Conservation (phyloP, 306 rosid species). For the Datisca glomerata region DNA sequence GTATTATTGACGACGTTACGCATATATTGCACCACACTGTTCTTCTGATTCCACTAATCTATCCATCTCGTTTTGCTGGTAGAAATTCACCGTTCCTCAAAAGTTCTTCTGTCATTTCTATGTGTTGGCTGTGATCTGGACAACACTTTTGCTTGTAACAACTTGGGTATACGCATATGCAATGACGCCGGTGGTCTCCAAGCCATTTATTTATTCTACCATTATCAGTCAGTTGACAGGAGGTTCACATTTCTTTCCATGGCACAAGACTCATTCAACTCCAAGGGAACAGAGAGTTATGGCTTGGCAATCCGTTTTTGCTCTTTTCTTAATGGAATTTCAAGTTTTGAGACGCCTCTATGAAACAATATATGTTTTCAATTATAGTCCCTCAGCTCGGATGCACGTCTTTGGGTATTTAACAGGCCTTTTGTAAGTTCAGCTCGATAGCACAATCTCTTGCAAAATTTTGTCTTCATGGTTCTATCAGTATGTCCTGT, state of each 20-base stretch:
- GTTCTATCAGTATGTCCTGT: no score
- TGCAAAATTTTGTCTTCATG: no score
- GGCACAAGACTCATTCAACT: conserved; percentile 20
- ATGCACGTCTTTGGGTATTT: conserved; percentile 84
- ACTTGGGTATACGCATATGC: conserved; percentile 61
- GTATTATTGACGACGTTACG: not conserved
- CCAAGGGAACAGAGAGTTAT: conserved; percentile 20
- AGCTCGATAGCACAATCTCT: no score
- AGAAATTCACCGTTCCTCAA: conserved; percentile 82
- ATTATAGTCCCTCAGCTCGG: conserved; percentile 65
- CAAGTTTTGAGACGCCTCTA: conserved; percentile 65
- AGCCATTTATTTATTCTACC: conserved; percentile 37
- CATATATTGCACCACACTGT: not conserved
- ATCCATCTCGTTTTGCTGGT: conserved; percentile 10
- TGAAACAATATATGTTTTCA: conserved; percentile 55
- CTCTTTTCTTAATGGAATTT: conserved; percentile 69
- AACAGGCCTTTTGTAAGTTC: conserved; percentile 71
- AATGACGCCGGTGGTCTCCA: conserved; percentile 29
- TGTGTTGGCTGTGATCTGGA: conserved; percentile 53
- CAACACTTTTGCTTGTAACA: conserved; percentile 52
- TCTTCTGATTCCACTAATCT: not conserved
- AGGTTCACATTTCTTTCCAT: conserved; percentile 33
- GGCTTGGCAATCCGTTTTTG: conserved; percentile 59
- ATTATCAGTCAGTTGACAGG: conserved; percentile 54
- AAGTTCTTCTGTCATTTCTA: conserved; percentile 71